phyloP scores from a whole-genome alignment of 192 early-diverging fungal genomes.

The Gaertneriomyces semiglobifer region DNA sequence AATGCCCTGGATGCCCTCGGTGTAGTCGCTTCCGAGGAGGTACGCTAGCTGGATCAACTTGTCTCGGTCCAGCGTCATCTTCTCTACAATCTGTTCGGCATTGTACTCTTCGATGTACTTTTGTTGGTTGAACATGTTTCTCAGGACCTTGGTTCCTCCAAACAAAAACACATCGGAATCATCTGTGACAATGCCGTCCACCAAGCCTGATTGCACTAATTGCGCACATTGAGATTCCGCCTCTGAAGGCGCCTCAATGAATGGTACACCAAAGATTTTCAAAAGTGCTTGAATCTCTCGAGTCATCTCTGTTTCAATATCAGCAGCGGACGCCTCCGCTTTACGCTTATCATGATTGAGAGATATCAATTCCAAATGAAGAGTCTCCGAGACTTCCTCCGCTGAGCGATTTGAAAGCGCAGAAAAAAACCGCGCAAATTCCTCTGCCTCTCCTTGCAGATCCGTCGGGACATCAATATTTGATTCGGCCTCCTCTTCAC shows the following conservation, averaged over 20 bases:
- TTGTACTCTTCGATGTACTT: constrained; percentile 86
- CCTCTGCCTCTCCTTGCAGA: constrained; percentile 47
- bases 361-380: constrained; percentile 51
- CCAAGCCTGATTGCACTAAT: constrained; percentile 49
- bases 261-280: constrained; percentile 90
- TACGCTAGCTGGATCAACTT: constrained; percentile 81
- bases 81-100: constrained; percentile 56
- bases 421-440: constrained; percentile 66
- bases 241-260: constrained; percentile 89
- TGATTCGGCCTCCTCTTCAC: constrained; percentile 48
- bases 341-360: constrained; percentile 50
- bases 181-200: constrained; percentile 95
- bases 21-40: constrained; percentile 97
- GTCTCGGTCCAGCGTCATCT: constrained; percentile 66
- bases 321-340: constrained; percentile 59
- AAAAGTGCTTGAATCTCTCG: constrained; percentile 72
- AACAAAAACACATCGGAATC: constrained; percentile 97
- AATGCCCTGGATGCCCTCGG: constrained; percentile 79
- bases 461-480: constrained; percentile 40
- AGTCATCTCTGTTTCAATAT: constrained; percentile 70
- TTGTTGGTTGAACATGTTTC: constrained; percentile 90
- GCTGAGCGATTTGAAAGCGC: constrained; percentile 42
- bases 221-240: constrained; percentile 96
- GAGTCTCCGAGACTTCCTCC: constrained; percentile 17
- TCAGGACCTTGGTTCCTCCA: constrained; percentile 73